Percentiles rank a stretch among this genome's conserved stretches.
Conservation (phyloP, 768 basidiomycete genomes). For the Leucocoprinus sp. region DNA sequence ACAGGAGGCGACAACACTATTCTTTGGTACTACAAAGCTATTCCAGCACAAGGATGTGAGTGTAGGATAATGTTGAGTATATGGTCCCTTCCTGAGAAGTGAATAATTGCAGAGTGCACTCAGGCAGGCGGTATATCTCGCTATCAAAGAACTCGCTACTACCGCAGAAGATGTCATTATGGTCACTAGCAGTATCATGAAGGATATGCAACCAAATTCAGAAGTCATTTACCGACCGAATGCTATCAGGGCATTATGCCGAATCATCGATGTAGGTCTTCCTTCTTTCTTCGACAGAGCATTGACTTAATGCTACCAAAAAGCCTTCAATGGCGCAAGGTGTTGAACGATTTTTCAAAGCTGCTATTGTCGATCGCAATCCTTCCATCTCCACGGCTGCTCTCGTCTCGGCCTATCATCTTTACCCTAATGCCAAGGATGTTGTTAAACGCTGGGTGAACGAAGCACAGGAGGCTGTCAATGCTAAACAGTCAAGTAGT, state of each 20-base stretch:
- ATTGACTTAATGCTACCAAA: slow-evolving; percentile 8
- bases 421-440: slow-evolving; percentile 88
- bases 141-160: slow-evolving; percentile 93
- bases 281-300: slow-evolving; percentile 1
- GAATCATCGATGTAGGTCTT: slow-evolving; percentile 89
- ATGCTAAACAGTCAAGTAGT: slow-evolving; percentile 68
- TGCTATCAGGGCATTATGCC: slow-evolving; percentile 90
- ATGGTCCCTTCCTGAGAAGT: not conserved
- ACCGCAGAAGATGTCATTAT: slow-evolving; percentile 99
- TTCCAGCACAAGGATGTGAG: slow-evolving; percentile 99
- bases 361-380: slow-evolving; percentile 95
- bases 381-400: slow-evolving; percentile 94
- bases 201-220: slow-evolving; percentile 98
- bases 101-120: slow-evolving; percentile 63
- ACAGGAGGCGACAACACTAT: slow-evolving; percentile 94
- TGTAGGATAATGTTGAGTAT: slow-evolving; percentile 12
- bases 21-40: slow-evolving; percentile 98
- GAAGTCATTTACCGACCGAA: slow-evolving; percentile 99
- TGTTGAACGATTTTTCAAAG: slow-evolving; percentile 98
- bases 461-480: slow-evolving; percentile 95
- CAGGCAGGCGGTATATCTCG: slow-evolving; percentile 95
- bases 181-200: slow-evolving; percentile 99
- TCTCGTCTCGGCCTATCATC: slow-evolving; percentile 93
- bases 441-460: slow-evolving; percentile 99
- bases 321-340: slow-evolving; percentile 99